phyloP scores from a whole-genome alignment of 768 basidiomycete species.

The Mycena pura region DNA sequence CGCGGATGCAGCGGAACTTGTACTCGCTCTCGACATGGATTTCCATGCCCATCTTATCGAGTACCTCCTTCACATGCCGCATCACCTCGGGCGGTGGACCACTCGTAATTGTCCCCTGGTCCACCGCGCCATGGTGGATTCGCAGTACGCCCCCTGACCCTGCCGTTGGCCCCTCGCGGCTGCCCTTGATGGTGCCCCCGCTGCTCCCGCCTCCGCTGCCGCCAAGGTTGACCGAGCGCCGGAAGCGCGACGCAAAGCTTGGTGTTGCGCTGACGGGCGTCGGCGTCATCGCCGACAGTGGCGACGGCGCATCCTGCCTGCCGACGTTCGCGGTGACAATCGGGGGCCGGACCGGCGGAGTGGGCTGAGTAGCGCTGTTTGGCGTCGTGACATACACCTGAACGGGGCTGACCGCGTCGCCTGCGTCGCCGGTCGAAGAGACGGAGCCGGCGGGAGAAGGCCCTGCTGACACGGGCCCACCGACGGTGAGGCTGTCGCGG shows the following conservation, averaged over 20 bases:
- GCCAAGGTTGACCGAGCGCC: conserved; percentile 56
- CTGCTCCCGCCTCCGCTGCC: conserved; percentile 21
- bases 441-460: conserved; percentile 14
- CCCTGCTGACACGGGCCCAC: not conserved
- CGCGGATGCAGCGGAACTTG: conserved; percentile 85
- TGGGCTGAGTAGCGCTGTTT: conserved; percentile 31
- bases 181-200: conserved; percentile 30
- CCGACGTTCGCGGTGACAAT: conserved; percentile 31
- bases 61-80: conserved; percentile 78
- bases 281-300: conserved; percentile 51
- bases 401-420: conserved; percentile 36
- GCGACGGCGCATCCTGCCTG: conserved; percentile 38
- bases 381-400: conserved; percentile 51
- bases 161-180: conserved; percentile 35
- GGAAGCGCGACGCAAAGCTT: conserved; percentile 54
- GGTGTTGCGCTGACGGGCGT: conserved; percentile 50
- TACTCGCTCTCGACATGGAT: conserved; percentile 88
- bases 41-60: conserved; percentile 91
- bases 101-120: conserved; percentile 87
- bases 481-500: conserved; percentile 25
- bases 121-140: conserved; percentile 91
- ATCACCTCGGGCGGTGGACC: conserved; percentile 87
- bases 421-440: conserved; percentile 23
- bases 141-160: conserved; percentile 62
- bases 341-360: no score